Evolutionary conservation across 2,329 filamentous ascomycete species (phyloP).

Genomic region (Aspergillus sp.): DNA sequence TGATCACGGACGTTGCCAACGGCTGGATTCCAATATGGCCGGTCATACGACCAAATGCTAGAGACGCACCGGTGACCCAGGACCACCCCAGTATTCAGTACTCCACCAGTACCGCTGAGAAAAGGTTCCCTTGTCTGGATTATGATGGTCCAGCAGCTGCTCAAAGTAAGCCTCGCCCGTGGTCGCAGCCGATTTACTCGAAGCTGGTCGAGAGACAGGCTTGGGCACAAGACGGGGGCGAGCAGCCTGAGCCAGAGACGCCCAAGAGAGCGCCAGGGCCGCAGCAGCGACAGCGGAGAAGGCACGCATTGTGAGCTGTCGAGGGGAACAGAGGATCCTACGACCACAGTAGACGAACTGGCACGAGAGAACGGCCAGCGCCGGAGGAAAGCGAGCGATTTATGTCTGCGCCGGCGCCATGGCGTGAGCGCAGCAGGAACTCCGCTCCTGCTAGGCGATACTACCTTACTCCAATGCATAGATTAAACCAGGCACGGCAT

Average conservation of each 20-base stretch:
- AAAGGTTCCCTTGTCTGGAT: conserved; percentile 59
- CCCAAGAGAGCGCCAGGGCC: not conserved
- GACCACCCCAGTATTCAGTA: conserved; percentile 54
- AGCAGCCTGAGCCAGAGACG: not conserved
- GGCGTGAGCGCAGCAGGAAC: not conserved
- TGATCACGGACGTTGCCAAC: not conserved
- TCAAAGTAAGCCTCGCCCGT: conserved; percentile 40
- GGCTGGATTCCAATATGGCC: not conserved
- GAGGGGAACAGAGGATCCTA: not conserved
- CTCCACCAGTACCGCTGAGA: conserved; percentile 58
- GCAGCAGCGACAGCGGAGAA: not conserved
- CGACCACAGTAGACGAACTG: not conserved
- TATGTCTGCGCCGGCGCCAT: not conserved
- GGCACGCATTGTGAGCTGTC: conserved; percentile 3
- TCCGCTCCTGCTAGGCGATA: not conserved
- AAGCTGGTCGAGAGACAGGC: not conserved
- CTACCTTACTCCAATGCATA: not conserved
- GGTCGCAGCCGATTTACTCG: not conserved
- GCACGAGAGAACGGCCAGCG: not conserved
- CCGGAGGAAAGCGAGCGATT: not conserved
- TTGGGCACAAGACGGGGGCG: conserved; percentile 1
- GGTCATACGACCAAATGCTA: not conserved
- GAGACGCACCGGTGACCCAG: conserved; percentile 54
- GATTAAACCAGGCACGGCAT: not conserved
- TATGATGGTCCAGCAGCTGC: conserved; percentile 61